Base-by-base conservation (phyloP, 495 filamentous ascomycete genomes). In the Aspergillus campestris region DNA sequence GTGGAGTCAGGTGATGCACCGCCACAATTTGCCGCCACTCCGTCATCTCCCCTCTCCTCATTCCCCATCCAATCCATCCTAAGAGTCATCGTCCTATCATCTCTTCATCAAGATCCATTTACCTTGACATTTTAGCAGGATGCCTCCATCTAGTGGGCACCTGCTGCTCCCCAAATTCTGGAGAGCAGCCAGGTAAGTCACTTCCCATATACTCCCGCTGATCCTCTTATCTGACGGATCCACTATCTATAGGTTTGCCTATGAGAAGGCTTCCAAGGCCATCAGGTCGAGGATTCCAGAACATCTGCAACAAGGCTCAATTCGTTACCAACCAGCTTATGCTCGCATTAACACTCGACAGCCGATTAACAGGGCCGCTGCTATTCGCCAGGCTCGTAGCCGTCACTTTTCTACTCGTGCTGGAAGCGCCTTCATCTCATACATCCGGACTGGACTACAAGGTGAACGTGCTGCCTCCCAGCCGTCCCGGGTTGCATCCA, bases 361-460 rank as follows among this genome's bases (percentile, higher is more conserved):
- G 47, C 84, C 88, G 14, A 69, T 91, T 55, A 81, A 85, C 57
- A 84, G 78, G 5, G 68, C 71, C 18, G 87, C 87, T 7, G 74
- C 77, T 36, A 78, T 92, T 42, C 82, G 82, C 43, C 84, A 87
- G 59, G 72, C 76, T 49, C 85, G 85, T 54, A 79, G 73, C 48
- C 74, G 84, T 55, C 86, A 84, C 74, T 86, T 82, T 67, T 84
- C 81, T 33, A 87, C 84, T 7, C 75, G 74, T 57, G 74, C 80
- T 28, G 64, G 84, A 48, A 73, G 75, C 42, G 71, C 74, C 34
- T 88, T 86, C 65, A 72, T 82, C 40, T 71, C 75, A 45, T 75
- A 78, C 34, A 59, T 75, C 42, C 62, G 67, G 44, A 51, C 63
- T 29, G 70, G 72, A 8, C 42, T 75, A 11, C 79, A 79, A 38